Evolutionary conservation across 345 rosid genomes (phyloP), one percentile per base, ranked within the genome.

Genomic region (Alliaria petiolata): DNA sequence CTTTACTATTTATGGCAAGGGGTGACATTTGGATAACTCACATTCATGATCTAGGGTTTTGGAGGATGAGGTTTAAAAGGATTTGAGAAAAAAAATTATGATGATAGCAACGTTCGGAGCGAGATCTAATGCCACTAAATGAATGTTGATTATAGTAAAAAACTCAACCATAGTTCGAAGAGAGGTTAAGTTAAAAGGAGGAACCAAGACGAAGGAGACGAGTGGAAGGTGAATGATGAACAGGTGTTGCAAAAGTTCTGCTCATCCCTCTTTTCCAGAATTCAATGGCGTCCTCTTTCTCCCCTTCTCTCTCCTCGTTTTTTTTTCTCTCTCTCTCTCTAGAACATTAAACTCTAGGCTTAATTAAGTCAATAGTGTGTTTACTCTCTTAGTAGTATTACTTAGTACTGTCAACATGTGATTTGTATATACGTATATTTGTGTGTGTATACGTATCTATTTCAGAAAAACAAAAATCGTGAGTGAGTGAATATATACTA

Each of bases 181-280:
- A 65, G 44, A 61, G 78, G 67, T 83, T 62, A 71, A 70, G 84
- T 82, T 77, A 73, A 62, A 61, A 57, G 26, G 44, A 59, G 78
- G 74, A 68, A 68, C 93, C 86, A 87, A 84, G 82, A 69, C 61
- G 45, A 35, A 54, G 34, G 14, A 67, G 96, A 88, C 98, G 95
- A 84, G 86, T 92, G 98, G 84, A 82, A 64, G 84, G 80, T 76
- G 84, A 59, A 49, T 78, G 74, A 25, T 22, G 19, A 73, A 85
- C 96, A 93, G 60, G 88, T 90, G 98, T 81, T 84, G 83, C 87
- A 78, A 88, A 87, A 89, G 88, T 75, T 89, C 96, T 89, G 96
- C 36, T 61, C 1, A 13, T 42, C 61, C 70, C 64, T 60, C 46
- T 45, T 70, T 64, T 76, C 67, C 85, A 79, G 81, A 87, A 82